Conservation (phyloP, 768 basidiomycete genomes). For the Naganishia vaughanmartiniae region DNA sequence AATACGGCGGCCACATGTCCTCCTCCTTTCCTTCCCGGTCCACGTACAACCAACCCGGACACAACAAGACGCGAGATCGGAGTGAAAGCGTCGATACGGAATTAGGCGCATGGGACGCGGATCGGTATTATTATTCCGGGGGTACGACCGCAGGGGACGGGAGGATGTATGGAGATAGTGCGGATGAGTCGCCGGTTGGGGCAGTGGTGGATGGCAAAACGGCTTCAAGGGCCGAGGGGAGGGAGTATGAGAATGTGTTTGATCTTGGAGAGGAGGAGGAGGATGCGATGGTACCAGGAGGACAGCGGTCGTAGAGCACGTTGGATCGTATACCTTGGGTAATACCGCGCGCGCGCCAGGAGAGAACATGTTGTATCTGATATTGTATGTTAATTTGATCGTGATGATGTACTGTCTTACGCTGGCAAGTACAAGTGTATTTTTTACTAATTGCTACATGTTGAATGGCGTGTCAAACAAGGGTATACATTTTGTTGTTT, state of each 20-base stretch:
- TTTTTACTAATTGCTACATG: slow-evolving; percentile 20
- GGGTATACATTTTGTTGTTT: slow-evolving; percentile 17
- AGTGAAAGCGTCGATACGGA: slow-evolving; percentile 15
- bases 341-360: background rate
- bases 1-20: background rate
- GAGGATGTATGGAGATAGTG: background rate
- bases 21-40: background rate
- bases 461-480: slow-evolving; percentile 23
- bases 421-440: background rate
- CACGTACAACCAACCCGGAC: background rate
- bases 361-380: background rate
- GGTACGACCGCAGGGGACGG: no score
- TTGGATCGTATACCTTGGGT: background rate
- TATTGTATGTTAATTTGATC: background rate
- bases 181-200: background rate
- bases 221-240: background rate
- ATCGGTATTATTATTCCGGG: background rate
- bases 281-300: background rate
- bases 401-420: background rate
- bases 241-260: background rate
- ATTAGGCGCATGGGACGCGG: slow-evolving; percentile 22
- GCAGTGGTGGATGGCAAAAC: no score
- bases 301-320: background rate
- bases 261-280: slow-evolving; percentile 1
- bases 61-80: background rate